Evolutionary conservation across 2,329 filamentous ascomycete genomes (phyloP).

Genomic region (Aureobasidium sp.): DNA sequence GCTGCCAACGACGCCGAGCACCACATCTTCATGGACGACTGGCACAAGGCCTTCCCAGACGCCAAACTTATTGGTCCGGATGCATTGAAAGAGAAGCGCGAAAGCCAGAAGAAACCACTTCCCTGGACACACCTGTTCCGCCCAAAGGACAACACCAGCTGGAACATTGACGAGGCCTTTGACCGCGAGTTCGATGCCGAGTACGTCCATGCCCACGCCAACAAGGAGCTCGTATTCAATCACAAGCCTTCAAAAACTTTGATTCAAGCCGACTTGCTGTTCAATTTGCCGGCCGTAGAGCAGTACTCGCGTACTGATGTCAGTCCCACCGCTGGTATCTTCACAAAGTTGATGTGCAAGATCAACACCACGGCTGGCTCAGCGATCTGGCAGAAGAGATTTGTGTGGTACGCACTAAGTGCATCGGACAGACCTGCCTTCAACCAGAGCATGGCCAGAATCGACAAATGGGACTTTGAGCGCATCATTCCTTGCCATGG

Average conservation of each 20-base stretch:
- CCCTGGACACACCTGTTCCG: conserved; percentile 50
- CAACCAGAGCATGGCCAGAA: conserved; percentile 59
- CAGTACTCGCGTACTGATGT: conserved; percentile 59
- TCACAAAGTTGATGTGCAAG: conserved; percentile 50
- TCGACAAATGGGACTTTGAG: conserved; percentile 76
- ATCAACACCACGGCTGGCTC: conserved; percentile 55
- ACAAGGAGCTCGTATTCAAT: conserved; percentile 81
- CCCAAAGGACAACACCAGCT: conserved; percentile 26
- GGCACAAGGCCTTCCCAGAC: conserved; percentile 69
- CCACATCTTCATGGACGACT: conserved; percentile 85
- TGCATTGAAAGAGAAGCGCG: conserved; percentile 75
- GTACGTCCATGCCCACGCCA: conserved; percentile 71
- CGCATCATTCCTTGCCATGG: conserved; percentile 88
- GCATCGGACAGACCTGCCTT: conserved; percentile 59
- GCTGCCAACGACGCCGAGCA: conserved; percentile 86
- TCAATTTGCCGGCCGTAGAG: conserved; percentile 82
- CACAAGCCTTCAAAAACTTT: conserved; percentile 73
- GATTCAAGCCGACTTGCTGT: conserved; percentile 84
- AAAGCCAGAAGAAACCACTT: conserved; percentile 31
- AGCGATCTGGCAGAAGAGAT: conserved; percentile 69
- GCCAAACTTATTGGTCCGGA: conserved; percentile 78
- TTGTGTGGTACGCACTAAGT: conserved; percentile 70
- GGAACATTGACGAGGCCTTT: conserved; percentile 66
- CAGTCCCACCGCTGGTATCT: conserved; percentile 48
- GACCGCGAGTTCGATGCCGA: conserved; percentile 79